Percentiles rank a stretch among this genome's conserved stretches.
phyloP scores from a whole-genome alignment of 805 yeast species.

The Wickerhamiella brachini region DNA sequence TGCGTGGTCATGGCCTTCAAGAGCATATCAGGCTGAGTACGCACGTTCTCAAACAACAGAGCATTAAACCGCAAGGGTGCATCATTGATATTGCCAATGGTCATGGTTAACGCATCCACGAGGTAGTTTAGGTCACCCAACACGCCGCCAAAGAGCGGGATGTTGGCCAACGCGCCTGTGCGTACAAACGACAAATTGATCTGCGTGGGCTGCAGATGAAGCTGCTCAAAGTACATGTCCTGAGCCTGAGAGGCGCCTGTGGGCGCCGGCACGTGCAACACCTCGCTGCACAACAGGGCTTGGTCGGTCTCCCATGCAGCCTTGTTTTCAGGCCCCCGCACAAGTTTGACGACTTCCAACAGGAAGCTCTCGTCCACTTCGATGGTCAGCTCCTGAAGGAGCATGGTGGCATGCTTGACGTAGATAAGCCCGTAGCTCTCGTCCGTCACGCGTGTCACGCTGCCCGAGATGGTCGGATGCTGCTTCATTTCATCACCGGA shows the following conservation, averaged over 20 bases:
- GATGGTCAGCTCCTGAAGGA: slow-evolving; percentile 80
- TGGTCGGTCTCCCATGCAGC: slow-evolving; percentile 16
- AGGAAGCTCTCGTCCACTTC: slow-evolving; percentile 92
- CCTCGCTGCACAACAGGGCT: slow-evolving; percentile 47
- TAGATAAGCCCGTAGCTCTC: slow-evolving; percentile 80
- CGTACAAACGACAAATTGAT: slow-evolving; percentile 82
- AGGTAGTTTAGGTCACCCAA: slow-evolving; percentile 32
- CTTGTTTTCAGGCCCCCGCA: slow-evolving; percentile 31
- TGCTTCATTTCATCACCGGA: slow-evolving; percentile 67
- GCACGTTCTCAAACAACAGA: slow-evolving; percentile 70
- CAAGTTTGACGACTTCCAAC: slow-evolving; percentile 66
- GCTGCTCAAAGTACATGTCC: slow-evolving; percentile 82
- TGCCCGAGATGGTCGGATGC: slow-evolving; percentile 84
- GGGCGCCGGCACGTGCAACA: slow-evolving; percentile 60
- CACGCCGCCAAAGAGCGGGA: slow-evolving; percentile 38
- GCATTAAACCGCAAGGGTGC: slow-evolving; percentile 90
- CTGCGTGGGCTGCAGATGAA: slow-evolving; percentile 85
- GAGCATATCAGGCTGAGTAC: slow-evolving; percentile 71
- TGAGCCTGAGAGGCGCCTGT: slow-evolving; percentile 37
- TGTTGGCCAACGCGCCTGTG: slow-evolving; percentile 41
- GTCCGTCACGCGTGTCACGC: slow-evolving; percentile 73
- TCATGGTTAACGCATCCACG: slow-evolving; percentile 83
- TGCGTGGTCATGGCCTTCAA: slow-evolving; percentile 62
- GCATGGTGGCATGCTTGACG: slow-evolving; percentile 79
- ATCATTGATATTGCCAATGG: slow-evolving; percentile 91